Evolutionary conservation across 1,139 yeast genomes (phyloP).

Genomic region (Pichia sp.): DNA sequence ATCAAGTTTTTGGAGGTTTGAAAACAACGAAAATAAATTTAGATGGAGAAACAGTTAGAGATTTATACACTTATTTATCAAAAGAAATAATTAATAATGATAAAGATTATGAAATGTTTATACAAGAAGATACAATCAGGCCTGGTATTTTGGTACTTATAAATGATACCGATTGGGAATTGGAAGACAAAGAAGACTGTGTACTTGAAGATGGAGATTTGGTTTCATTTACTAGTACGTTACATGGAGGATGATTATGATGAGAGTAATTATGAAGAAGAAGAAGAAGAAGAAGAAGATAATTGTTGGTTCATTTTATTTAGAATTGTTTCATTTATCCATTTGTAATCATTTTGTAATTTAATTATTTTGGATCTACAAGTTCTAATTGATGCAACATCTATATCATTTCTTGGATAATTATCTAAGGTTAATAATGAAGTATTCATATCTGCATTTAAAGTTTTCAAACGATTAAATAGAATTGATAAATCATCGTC

Average conservation of each 20-base stretch:
- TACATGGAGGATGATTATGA: constrained; percentile 70
- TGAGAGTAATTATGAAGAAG: background rate
- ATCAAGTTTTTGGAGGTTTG: constrained; percentile 43
- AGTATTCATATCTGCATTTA: constrained; percentile 56
- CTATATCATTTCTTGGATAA: constrained; percentile 79
- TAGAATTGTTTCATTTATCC: constrained; percentile 33
- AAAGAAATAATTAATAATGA: constrained; percentile 51
- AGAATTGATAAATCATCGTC: constrained; percentile 22
- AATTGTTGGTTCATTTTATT: constrained; percentile 6
- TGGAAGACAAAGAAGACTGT: constrained; percentile 83
- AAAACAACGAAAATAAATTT: constrained; percentile 29
- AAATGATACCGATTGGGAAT: constrained; percentile 96
- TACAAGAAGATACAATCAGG: constrained; percentile 74
- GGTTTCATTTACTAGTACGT: constrained; percentile 82
- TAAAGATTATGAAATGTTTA: constrained; percentile 64
- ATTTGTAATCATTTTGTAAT: constrained; percentile 60
- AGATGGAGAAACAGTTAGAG: constrained; percentile 24
- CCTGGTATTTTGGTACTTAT: constrained; percentile 90
- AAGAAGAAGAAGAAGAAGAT: constrained; percentile 27
- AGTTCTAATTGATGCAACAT: constrained; percentile 59
- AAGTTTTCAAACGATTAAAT: constrained; percentile 21
- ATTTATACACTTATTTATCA: constrained; percentile 52
- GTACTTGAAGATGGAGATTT: constrained; percentile 69
- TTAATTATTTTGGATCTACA: constrained; percentile 59
- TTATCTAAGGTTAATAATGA: constrained; percentile 66